A percentile compares a stretch with the other conserved stretches of the same genome.
phyloP scores from a whole-genome alignment of 2,329 filamentous ascomycete genomes.

The Fusarium sp. region DNA sequence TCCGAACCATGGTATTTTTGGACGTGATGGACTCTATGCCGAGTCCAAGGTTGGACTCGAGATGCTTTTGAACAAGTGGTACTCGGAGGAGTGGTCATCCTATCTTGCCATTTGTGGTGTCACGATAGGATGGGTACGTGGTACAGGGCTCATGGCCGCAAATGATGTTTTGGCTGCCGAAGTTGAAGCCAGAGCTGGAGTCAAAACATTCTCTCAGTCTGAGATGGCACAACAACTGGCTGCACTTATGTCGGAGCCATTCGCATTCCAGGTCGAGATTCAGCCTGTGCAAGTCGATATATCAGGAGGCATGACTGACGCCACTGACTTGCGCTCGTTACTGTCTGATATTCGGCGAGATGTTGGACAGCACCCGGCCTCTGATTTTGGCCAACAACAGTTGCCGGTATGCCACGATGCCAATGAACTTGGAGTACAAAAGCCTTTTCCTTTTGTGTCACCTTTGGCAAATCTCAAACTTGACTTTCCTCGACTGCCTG shows the following conservation, averaged over 20 bases:
- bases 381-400: not conserved
- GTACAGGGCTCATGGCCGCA: not conserved
- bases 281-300: not conserved
- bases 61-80: not conserved
- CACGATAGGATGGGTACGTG: not conserved
- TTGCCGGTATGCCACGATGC: not conserved
- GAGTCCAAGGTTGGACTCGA: not conserved
- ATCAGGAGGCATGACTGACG: not conserved
- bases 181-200: not conserved
- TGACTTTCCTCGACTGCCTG: not conserved
- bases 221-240: not conserved
- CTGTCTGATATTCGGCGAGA: not conserved
- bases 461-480: not conserved
- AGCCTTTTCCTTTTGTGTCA: not conserved
- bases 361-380: not conserved
- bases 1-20: not conserved
- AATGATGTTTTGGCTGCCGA: not conserved
- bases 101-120: not conserved
- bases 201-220: not conserved
- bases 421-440: not conserved
- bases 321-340: not conserved
- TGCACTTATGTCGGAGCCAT: not conserved
- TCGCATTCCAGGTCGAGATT: not conserved
- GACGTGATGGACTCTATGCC: not conserved
- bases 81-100: not conserved